These are phyloP conservation scores for Neoscytalidium dimidiatum DNA, from an alignment of 2,329 filamentous ascomycete genomes.

Conservation along the genomic window DNA sequence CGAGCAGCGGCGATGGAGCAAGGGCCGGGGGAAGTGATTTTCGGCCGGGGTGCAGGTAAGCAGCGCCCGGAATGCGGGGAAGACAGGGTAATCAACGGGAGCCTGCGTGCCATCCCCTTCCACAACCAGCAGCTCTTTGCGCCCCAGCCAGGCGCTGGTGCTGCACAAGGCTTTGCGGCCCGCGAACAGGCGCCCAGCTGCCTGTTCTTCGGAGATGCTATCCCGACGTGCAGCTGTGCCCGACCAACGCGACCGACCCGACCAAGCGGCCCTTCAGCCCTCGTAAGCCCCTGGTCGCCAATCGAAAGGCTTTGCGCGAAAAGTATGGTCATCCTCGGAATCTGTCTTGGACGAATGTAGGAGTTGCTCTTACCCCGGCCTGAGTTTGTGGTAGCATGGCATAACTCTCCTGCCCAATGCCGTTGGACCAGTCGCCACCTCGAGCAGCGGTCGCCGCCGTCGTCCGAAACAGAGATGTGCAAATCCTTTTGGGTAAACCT, in stretches of 20 bases:
- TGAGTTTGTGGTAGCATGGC: neutral
- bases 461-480: neutral
- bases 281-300: neutral
- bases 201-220: neutral
- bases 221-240: neutral
- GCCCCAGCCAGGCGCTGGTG: neutral
- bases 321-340: neutral
- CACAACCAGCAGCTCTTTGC: neutral
- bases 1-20: slow-evolving; percentile 10
- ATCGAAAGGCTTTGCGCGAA: neutral
- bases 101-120: neutral
- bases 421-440: neutral
- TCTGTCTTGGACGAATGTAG: neutral
- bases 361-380: neutral
- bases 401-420: neutral
- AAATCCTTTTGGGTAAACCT: neutral
- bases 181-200: neutral
- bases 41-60: slow-evolving; percentile 3
- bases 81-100: neutral
- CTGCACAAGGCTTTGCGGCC: slow-evolving; percentile 4
- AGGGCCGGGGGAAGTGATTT: slow-evolving; percentile 4
- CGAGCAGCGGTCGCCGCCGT: neutral
- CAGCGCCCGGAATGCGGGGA: slow-evolving; percentile 3
- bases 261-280: no score
- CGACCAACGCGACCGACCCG: neutral